Evolutionary conservation across 177 flowering plant genomes (phyloP), one percentile per base, ranked within the genome.

Genomic region (Vitis hybrid): DNA sequence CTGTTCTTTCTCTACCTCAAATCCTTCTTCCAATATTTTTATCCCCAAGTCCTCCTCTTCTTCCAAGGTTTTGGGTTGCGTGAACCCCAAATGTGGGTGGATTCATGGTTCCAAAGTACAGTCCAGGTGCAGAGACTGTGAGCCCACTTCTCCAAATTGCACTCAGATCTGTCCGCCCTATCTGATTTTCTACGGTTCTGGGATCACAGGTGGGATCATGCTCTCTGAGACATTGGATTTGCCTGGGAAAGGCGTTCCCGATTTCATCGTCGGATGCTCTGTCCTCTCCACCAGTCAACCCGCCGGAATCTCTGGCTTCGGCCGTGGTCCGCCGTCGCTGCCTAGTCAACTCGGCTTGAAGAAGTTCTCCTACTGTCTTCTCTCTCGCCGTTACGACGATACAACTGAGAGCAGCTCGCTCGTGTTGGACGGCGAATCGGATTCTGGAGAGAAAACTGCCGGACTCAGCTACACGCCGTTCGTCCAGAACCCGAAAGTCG

Each of bases 281-380:
- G 30, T 91, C 11, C 74, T 91, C 55, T 92, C 98, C 0, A 58
- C 75, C 57, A 71, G 79, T 1, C 86, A 86, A 64, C 97, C 97
- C 4, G 81, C 88, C 7, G 97, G 98, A 5, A 84, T 94, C 21
- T 92, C 86, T 55, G 98, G 98, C 14, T 90, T 94, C 72, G 98
- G 97, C 21, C 92, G 98, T 1, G 87, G 92, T 13, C 68, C 49
- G 3, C 52, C 87, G 14, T 94, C 98, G 10, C 62, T 94, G 12
- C 97, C 97, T 3, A 65, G 76, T 9, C 98, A 94, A 67, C 70
- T 94, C 50, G 83, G 85, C 4, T 79, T 88, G 54, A 77, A 60
- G 67, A 87, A 77, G 45, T 94, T 94, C 83, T 84, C 92, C 10
- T 86, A 87, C 85, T 93, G 98, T 52, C 82, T 90, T 2, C 74